Evolutionary conservation across 2,329 filamentous ascomycete genomes (phyloP).

Genomic region (Pseudogymnoascus sp.): DNA sequence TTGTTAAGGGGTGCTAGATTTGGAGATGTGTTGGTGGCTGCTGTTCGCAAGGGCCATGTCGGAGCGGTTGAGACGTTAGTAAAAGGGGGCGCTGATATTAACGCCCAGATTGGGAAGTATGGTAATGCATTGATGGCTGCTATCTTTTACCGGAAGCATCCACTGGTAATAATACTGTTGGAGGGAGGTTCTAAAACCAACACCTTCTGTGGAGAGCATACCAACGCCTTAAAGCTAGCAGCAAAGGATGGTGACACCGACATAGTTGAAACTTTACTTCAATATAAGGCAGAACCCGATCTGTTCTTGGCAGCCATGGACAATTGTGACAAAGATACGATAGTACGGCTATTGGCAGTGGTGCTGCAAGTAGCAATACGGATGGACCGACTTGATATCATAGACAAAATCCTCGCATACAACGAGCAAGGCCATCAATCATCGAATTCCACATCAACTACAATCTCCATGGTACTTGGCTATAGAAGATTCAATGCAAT

Average conservation of each 20-base stretch:
- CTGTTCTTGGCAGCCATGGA: background rate
- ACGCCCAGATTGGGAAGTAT: background rate
- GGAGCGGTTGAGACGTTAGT: constrained; percentile 24
- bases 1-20: too few species aligned
- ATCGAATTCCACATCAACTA: background rate
- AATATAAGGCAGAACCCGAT: background rate
- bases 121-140: constrained; percentile 6
- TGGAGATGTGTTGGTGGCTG: background rate
- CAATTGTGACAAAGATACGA: background rate
- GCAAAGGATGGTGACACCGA: constrained; percentile 26
- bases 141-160: too few species aligned
- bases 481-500: background rate
- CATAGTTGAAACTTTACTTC: constrained; percentile 21
- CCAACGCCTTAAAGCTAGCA: background rate
- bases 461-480: background rate
- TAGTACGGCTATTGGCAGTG: background rate
- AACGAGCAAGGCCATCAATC: background rate
- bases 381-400: background rate
- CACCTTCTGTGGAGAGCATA: constrained; percentile 7
- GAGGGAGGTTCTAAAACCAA: constrained; percentile 10
- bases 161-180: constrained; percentile 24
- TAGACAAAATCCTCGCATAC: background rate
- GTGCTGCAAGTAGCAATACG: background rate
- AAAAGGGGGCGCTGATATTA: background rate
- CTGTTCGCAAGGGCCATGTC: constrained; percentile 23